phyloP scores from a whole-genome alignment of 139 green algal genomes.

The Tetraselmis striata region DNA sequence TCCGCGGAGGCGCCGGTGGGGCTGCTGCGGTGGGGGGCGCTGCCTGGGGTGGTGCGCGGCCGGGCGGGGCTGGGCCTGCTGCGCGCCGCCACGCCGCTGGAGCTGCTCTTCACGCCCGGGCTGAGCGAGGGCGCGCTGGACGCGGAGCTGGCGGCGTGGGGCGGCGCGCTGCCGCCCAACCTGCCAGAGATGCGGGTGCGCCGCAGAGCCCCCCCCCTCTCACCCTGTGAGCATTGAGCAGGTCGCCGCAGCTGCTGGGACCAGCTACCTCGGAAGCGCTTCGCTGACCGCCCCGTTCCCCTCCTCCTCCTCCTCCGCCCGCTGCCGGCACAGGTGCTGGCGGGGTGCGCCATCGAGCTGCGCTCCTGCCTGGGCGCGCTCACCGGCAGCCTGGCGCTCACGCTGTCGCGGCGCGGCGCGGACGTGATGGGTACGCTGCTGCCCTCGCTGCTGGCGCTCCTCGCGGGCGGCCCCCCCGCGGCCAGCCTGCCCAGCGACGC shows the following conservation, averaged over 20 bases:
- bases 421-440: background rate
- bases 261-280: too few relatives aligned
- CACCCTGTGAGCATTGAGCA: too few relatives aligned
- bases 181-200: background rate
- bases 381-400: background rate
- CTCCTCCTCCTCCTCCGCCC: too few relatives aligned
- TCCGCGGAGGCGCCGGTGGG: background rate
- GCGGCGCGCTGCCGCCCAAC: background rate
- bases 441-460: background rate
- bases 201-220: background rate
- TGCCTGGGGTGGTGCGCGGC: background rate
- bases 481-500: background rate
- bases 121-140: background rate
- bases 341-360: background rate
- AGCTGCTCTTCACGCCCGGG: background rate
- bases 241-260: too few relatives aligned
- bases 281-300: too few relatives aligned
- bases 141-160: background rate
- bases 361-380: background rate
- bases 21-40: background rate
- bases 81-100: background rate
- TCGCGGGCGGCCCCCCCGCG: background rate
- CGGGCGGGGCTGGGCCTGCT: background rate
- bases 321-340: background rate
- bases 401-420: background rate